phyloP scores from a whole-genome alignment of 2,329 filamentous ascomycete genomes.

The Fusarium sp. region DNA sequence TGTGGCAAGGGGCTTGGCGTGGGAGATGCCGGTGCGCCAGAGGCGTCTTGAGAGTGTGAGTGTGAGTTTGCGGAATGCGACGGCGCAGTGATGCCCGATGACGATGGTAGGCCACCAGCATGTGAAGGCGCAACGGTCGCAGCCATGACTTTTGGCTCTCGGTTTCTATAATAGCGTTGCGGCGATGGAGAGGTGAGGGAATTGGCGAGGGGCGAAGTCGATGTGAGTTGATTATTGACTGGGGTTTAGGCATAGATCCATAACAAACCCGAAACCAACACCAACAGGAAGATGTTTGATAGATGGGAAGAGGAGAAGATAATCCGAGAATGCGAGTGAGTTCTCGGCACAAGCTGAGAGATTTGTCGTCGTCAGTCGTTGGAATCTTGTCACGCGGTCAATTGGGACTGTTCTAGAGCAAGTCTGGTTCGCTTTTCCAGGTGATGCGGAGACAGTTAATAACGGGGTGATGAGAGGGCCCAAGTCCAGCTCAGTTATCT shows the following conservation, averaged over 20 bases:
- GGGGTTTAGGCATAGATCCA: constrained; percentile 34
- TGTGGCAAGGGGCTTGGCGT: constrained; percentile 45
- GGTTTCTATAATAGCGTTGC: background rate
- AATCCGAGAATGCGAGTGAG: constrained; percentile 5
- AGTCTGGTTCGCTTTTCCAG: constrained; percentile 29
- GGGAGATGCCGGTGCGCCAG: constrained; percentile 21
- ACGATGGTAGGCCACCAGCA: constrained; percentile 45
- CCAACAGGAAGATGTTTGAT: constrained; percentile 3
- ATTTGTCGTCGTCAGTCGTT: constrained; percentile 17
- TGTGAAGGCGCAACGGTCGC: constrained; percentile 53
- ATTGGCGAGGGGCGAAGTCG: constrained; percentile 2
- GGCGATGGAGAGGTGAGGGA: background rate
- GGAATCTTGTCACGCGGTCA: constrained; percentile 33
- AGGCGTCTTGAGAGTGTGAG: constrained; percentile 36
- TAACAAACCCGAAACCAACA: constrained; percentile 28
- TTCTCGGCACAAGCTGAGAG: constrained; percentile 1
- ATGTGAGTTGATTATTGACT: constrained; percentile 26
- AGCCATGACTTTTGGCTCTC: constrained; percentile 44
- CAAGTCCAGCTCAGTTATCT: background rate
- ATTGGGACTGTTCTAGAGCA: constrained; percentile 35
- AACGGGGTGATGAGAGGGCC: constrained; percentile 9
- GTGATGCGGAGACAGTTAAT: constrained; percentile 30
- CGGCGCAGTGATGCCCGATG: constrained; percentile 42
- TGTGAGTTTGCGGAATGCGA: constrained; percentile 38
- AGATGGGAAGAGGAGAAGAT: constrained; percentile 1